These are phyloP conservation scores for Rhizopus sp. DNA, from an alignment of 371 early-diverging fungal species.

Conservation along the genomic window DNA sequence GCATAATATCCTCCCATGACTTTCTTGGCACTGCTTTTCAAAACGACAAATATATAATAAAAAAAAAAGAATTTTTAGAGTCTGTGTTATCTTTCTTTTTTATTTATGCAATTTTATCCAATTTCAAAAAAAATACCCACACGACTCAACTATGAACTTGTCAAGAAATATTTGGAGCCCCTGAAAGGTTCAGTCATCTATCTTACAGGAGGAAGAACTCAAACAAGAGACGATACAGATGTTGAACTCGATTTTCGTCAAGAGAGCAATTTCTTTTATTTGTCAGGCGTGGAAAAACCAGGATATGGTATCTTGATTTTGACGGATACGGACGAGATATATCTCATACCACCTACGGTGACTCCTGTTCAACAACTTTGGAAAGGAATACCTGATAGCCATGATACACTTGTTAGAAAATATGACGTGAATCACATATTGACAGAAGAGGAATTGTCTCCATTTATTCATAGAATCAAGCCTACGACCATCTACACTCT, in stretches of 20 bases:
- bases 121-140: constrained; percentile 24
- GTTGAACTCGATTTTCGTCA: constrained; percentile 58
- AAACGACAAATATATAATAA: too few relatives aligned
- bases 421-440: constrained; percentile 56
- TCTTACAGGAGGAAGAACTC: constrained; percentile 31
- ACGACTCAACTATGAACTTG: constrained; percentile 20
- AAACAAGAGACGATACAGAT: constrained; percentile 54
- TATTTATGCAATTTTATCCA: background rate
- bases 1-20: constrained; percentile 43
- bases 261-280: constrained; percentile 59
- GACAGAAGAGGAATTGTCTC: constrained; percentile 27
- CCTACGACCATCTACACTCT: constrained; percentile 39
- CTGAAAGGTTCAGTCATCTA: constrained; percentile 29
- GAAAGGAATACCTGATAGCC: constrained; percentile 52
- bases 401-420: constrained; percentile 33
- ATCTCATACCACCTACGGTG: constrained; percentile 50
- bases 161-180: constrained; percentile 19
- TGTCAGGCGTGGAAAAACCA: constrained; percentile 56
- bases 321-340: constrained; percentile 31
- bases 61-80: too few relatives aligned
- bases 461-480: constrained; percentile 23
- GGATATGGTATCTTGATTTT: constrained; percentile 55
- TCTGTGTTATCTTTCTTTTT: background rate
- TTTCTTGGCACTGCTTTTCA: too few relatives aligned
- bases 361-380: constrained; percentile 46